Percentiles rank a stretch among this genome's conserved stretches.
These are phyloP conservation scores for Marasmius sp. DNA, from an alignment of 1,284 basidiomycete species.

Conservation along the genomic window DNA sequence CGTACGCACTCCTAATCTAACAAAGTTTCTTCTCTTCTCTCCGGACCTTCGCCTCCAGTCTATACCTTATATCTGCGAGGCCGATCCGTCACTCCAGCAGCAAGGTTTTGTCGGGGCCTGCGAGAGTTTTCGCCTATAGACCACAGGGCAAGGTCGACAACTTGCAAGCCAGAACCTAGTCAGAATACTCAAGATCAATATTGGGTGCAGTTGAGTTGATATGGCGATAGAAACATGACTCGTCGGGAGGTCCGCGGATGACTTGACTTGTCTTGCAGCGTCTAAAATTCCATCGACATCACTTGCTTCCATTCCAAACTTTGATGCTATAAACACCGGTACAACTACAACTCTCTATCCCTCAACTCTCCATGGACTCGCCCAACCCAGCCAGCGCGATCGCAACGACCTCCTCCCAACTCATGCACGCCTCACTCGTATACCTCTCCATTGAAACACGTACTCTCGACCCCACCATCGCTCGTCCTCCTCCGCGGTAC, in stretches of 20 bases:
- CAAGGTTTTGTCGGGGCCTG: not conserved
- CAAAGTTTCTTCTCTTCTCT: constrained; percentile 5
- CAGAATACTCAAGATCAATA: not conserved
- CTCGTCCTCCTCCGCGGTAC: too few relatives aligned
- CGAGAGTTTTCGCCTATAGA: not conserved
- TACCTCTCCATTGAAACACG: constrained; percentile 41
- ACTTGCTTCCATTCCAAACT: too few relatives aligned
- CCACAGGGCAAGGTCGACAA: not conserved
- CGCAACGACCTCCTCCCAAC: constrained; percentile 34
- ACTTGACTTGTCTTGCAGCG: not conserved
- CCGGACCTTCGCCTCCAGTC: not conserved
- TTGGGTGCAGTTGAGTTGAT: not conserved
- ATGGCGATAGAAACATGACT: not conserved
- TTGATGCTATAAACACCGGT: too few relatives aligned
- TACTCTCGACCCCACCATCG: constrained; percentile 37
- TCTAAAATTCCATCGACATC: too few relatives aligned
- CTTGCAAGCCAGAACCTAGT: not conserved
- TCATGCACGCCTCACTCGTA: constrained; percentile 53
- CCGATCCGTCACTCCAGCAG: not conserved
- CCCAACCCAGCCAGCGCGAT: constrained; percentile 19
- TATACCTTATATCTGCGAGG: not conserved
- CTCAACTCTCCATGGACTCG: constrained; percentile 16
- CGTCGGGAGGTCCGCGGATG: not conserved
- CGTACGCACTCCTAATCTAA: constrained; percentile 44
- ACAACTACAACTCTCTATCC: too few relatives aligned